Evolutionary conservation across 169 alveolate genomes (phyloP), one percentile per base, ranked within the genome.

Genomic region (Hammondia hammondi): DNA sequence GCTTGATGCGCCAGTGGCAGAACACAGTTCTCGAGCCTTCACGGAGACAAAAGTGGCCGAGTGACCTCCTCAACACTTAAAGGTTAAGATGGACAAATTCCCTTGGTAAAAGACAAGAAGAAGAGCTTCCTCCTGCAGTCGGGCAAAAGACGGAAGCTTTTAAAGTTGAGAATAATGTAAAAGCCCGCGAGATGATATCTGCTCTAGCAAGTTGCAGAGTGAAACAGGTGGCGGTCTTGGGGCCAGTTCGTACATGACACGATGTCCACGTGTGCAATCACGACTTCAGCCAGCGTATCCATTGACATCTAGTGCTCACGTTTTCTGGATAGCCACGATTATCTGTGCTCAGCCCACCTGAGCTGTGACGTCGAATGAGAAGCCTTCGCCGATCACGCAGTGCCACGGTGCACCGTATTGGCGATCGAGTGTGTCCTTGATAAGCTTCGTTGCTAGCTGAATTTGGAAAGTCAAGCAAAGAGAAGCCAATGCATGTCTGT

Each of bases 371-470:
- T 96, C 98, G 91, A 95, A 97, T n/a, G 97, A 88, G 57, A 94
- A 97, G 37, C 98, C 98, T 81, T 97, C 97, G 32, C 98, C 98
- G 35, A 97, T 91, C 12, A 96, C 89, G 73, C 97, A 96, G 94
- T 97, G 98, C 98, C 98, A 97, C 48, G 94, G 88, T 3, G 97
- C 96, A 9, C 98, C 98, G 93, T 94, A 97, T 52, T 94, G 96
- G 73, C 95, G 95, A 85, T 97, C 98, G 94, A 97, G 94, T 27
- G 90, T 71, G 21, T 97, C 98, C 94, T 97, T 97, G 57, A 96
- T 91, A 52, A 73, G 92, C 73, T 93, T 92, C 92, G 96, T 72
- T 12, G 97, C 97, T 48, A 72, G 92, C 95, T 96, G 94, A 39
- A 67, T 77, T 17, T 17, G 10, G 56, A 46, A 21, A 77, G 87